Evolutionary conservation across 805 yeast species (phyloP), one percentile per base, ranked within the genome.

Genomic region (Ogataea paradorogensis): DNA sequence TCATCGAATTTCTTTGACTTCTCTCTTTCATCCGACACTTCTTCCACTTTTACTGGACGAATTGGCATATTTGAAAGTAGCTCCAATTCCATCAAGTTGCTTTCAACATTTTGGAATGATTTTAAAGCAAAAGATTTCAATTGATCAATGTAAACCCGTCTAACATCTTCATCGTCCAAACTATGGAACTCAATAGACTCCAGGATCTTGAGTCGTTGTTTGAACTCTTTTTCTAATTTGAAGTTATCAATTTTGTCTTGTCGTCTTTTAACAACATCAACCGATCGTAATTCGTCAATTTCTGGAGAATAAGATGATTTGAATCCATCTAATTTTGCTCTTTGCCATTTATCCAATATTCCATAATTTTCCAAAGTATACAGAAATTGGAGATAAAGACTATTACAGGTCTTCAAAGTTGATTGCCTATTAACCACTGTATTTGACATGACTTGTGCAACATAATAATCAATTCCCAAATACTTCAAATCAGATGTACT

Each of bases 161-260:
- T 68, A 8, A 80, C 62, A 0, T 63, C 53, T 32, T 85, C 95
- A 35, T 88, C 96, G 48, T 82, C 89, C 25, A 71, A 41, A 30
- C 50, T 64, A 7, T 65, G 61, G 16, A 59, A 55, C n/a, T 56
- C 53, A 18, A 62, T 66, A 4, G 55, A 53, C 35, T 62, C 55
- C 21, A 84, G 54, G 1, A 62, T 40, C 9, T 58, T 51, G 4
- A 88, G 51, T 46, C 73, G 70, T 2, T 47, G 54, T 7, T 62
- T 67, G 36, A 85, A 62, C 27, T 70, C 71, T 56, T 76, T 82
- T 45, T 81, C 88, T 11, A 67, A 56, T 53, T 76, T 82, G 59
- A 69, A 84, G 50, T 76, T 75, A 13, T 74, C 82, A 42, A 89
- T 87, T 58, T 88, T 90, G 34, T 77, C 82, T 15, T 81, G 79